Evolutionary conservation across 2,329 filamentous ascomycete species (phyloP).

Genomic region (Xylaria multiplex): DNA sequence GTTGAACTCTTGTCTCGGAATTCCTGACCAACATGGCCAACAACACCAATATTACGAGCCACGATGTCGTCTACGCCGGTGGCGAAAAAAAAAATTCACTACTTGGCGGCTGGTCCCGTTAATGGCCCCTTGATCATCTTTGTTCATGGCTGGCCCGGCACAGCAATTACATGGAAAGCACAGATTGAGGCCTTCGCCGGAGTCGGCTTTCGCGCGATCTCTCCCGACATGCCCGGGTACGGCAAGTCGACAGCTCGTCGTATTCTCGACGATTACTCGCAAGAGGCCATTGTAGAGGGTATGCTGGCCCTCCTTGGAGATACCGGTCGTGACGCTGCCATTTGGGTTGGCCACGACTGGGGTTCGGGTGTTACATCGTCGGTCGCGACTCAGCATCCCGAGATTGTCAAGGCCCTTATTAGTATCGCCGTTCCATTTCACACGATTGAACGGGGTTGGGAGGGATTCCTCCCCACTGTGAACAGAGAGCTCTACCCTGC

Average conservation of each 20-base stretch:
- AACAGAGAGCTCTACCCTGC: constrained; percentile 58
- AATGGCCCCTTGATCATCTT: constrained; percentile 48
- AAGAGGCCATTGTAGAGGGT: constrained; percentile 49
- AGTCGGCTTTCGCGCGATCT: constrained; percentile 49
- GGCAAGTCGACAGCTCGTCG: constrained; percentile 50
- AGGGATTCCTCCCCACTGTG: constrained; percentile 49
- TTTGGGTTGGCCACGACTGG: constrained; percentile 63
- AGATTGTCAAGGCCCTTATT: constrained; percentile 42
- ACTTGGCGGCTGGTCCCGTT: constrained; percentile 45
- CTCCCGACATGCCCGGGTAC: constrained; percentile 52
- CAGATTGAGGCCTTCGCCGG: constrained; percentile 46
- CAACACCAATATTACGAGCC: constrained; percentile 26
- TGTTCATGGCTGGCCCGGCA: constrained; percentile 53
- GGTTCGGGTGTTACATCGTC: constrained; percentile 45
- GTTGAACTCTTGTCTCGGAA: no score
- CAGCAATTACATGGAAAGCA: constrained; percentile 47
- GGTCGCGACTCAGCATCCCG: constrained; percentile 46
- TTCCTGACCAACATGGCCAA: constrained; percentile 21
- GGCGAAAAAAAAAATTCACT: constrained; percentile 47
- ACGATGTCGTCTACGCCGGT: constrained; percentile 37
- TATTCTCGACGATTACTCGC: constrained; percentile 46
- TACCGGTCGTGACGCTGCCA: constrained; percentile 49
- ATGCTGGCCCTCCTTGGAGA: constrained; percentile 49
- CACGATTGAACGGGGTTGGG: constrained; percentile 54
- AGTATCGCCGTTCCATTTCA: constrained; percentile 54